Conservation (phyloP, 352 stramenopile species). For the Pythium apleroticum region DNA sequence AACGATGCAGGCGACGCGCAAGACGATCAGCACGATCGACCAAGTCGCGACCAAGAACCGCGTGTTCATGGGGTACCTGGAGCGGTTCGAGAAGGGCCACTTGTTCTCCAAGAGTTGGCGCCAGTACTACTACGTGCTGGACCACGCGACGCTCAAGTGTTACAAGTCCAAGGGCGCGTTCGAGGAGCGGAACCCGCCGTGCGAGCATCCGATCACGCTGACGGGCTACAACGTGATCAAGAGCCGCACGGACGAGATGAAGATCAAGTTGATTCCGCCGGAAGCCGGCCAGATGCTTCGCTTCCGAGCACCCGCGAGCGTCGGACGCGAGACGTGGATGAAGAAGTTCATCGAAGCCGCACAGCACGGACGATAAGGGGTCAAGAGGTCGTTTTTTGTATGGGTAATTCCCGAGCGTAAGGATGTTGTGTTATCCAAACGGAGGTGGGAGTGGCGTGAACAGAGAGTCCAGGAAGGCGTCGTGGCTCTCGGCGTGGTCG, state of each 20-base stretch:
- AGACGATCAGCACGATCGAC: constrained; percentile 77
- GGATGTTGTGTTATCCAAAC: constrained; percentile 12
- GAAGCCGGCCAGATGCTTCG: constrained; percentile 69
- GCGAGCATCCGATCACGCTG: constrained; percentile 51
- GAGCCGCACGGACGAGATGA: constrained; percentile 75
- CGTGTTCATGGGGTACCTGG: constrained; percentile 65
- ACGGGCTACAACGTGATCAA: constrained; percentile 69
- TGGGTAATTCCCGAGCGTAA: constrained; percentile 3
- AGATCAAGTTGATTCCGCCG: constrained; percentile 75
- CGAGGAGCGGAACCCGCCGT: constrained; percentile 57
- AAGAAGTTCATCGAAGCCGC: constrained; percentile 73
- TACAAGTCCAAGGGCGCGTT: constrained; percentile 77
- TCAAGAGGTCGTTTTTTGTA: neutral
- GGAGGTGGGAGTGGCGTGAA: constrained; percentile 19
- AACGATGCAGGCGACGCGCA: constrained; percentile 75
- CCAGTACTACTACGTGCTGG: constrained; percentile 77
- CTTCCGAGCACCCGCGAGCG: constrained; percentile 68
- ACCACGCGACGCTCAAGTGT: constrained; percentile 62
- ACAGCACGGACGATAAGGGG: constrained; percentile 34
- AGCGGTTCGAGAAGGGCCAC: constrained; percentile 74
- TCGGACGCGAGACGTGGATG: constrained; percentile 75
- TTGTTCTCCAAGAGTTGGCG: constrained; percentile 75
- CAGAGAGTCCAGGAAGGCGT: constrained; percentile 14
- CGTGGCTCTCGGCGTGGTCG: constrained; percentile 14
- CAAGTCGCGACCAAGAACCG: constrained; percentile 65